Evolutionary conservation across 371 early-diverging fungal genomes (phyloP), one percentile per base, ranked within the genome.

Genomic region (Basidiobolus meristosporus): DNA sequence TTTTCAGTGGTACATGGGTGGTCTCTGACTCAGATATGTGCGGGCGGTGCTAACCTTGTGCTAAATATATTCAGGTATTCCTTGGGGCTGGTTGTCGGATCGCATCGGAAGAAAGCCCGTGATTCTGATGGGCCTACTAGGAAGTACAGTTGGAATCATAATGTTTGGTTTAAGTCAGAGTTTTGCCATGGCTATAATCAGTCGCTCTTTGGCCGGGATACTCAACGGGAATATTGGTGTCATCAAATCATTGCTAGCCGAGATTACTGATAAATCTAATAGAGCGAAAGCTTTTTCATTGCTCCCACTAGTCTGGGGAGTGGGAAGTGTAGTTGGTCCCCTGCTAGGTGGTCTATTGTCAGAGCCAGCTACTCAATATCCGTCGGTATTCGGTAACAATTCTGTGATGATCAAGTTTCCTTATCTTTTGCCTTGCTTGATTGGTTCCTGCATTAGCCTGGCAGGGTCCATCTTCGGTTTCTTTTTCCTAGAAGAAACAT

Each of bases 161-260:
- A 38, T 76, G 26, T 89, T 92, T 57, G 92, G 88, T 0, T 44
- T 82, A n/a, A 71, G 77, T 23, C 68, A 64, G 21, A 63, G 71
- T 2, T 70, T 73, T 30, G 32, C 51, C 5, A 73, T 67, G 70
- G 89, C 87, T 2, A 41, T 88, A 20, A 47, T 57, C 6, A 60
- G 70, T 10, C 68, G 87, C 3, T 53, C 62, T 10, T 38, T 75
- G 21, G 74, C 77, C 46, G 92, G 92, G 4, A 40, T 82, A 14
- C 47, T 90, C 31, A 84, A 82, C 49, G 76, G 72, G 11, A 92
- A 88, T 44, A 62, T 79, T n/a, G 81, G 79, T 7, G 82, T 86
- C 1, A 61, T 79, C 19, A 89, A 89, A 53, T 74, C 78, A 14
- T 76, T 86, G 57, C 56, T 89, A 17, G 82, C 81, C 3, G 93